Conservation (phyloP, 2,329 filamentous ascomycete species). For the Xenoacremonium recifei region DNA sequence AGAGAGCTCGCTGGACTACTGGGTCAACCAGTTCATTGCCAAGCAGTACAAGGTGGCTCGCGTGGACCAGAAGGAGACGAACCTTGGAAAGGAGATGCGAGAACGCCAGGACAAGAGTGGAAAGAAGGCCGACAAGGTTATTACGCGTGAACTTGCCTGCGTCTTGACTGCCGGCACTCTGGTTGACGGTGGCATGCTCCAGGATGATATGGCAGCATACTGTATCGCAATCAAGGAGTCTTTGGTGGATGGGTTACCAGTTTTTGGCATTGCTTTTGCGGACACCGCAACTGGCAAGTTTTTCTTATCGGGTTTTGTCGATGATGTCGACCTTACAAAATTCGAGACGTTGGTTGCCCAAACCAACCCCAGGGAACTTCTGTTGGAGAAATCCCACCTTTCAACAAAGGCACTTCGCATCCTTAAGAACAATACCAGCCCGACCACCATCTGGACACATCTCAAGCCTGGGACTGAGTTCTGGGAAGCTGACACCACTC, state of each 20-base stretch:
- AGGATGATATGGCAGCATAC: conserved; percentile 96
- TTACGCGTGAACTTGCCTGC: conserved; percentile 83
- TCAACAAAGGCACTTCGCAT: conserved; percentile 90
- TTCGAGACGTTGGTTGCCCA: conserved; percentile 97
- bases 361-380: conserved; percentile 80
- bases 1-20: conserved; percentile 91
- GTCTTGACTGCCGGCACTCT: conserved; percentile 91
- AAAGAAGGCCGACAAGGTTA: conserved; percentile 89
- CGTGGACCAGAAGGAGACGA: conserved; percentile 96
- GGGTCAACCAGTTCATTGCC: conserved; percentile 97
- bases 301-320: conserved; percentile 85
- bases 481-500: conserved; percentile 79
- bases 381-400: conserved; percentile 83
- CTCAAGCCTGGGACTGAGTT: conserved; percentile 87
- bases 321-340: conserved; percentile 90
- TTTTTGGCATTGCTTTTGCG: conserved; percentile 90
- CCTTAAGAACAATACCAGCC: conserved; percentile 90
- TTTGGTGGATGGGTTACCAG: conserved; percentile 68
- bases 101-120: conserved; percentile 68
- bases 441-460: conserved; percentile 93
- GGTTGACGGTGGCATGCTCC: conserved; percentile 94
- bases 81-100: conserved; percentile 97
- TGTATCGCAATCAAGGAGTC: conserved; percentile 93
- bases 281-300: conserved; percentile 97
- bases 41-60: conserved; percentile 97